phyloP scores from a whole-genome alignment of 176 grass and related monocot genomes.

The Musa schizocarpa region DNA sequence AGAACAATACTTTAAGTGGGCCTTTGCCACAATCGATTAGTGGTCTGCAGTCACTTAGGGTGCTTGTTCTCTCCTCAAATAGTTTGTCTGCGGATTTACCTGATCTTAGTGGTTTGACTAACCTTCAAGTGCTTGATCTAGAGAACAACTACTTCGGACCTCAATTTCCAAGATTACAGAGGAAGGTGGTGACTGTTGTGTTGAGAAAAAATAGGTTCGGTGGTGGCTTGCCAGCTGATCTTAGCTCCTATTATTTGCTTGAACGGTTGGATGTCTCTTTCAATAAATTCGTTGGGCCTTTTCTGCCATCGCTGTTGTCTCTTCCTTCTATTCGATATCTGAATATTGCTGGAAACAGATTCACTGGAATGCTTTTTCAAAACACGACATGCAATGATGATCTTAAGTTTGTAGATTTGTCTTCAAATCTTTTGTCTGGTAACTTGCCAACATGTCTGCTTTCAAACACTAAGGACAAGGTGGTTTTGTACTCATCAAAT shows the following conservation, averaged over 20 bases:
- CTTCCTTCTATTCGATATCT: slow-evolving; percentile 65
- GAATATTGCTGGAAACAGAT: slow-evolving; percentile 63
- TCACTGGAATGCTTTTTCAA: slow-evolving; percentile 64
- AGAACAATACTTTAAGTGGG: slow-evolving; percentile 60
- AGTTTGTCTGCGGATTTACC: slow-evolving; percentile 61
- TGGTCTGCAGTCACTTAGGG: slow-evolving; percentile 37
- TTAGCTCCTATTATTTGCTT: slow-evolving; percentile 46
- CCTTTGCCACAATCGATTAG: slow-evolving; percentile 49
- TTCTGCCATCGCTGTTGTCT: slow-evolving; percentile 50
- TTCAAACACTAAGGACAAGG: slow-evolving; percentile 26
- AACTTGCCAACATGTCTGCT: slow-evolving; percentile 49
- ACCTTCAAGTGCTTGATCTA: slow-evolving; percentile 66
- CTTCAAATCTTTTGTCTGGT: slow-evolving; percentile 58
- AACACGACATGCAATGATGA: slow-evolving; percentile 49
- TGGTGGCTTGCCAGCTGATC: slow-evolving; percentile 35
- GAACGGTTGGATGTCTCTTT: slow-evolving; percentile 66
- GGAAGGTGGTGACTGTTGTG: slow-evolving; percentile 56
- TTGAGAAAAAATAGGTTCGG: slow-evolving; percentile 61
- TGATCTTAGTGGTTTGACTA: slow-evolving; percentile 41
- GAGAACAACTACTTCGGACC: slow-evolving; percentile 57
- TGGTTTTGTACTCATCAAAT: slow-evolving; percentile 49
- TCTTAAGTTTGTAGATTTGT: slow-evolving; percentile 65
- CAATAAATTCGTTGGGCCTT: slow-evolving; percentile 71
- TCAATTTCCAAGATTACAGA: slow-evolving; percentile 50
- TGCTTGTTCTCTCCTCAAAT: slow-evolving; percentile 64